Base-by-base conservation (phyloP, 2,329 filamentous ascomycete genomes). In the Leptodontidium sp. region DNA sequence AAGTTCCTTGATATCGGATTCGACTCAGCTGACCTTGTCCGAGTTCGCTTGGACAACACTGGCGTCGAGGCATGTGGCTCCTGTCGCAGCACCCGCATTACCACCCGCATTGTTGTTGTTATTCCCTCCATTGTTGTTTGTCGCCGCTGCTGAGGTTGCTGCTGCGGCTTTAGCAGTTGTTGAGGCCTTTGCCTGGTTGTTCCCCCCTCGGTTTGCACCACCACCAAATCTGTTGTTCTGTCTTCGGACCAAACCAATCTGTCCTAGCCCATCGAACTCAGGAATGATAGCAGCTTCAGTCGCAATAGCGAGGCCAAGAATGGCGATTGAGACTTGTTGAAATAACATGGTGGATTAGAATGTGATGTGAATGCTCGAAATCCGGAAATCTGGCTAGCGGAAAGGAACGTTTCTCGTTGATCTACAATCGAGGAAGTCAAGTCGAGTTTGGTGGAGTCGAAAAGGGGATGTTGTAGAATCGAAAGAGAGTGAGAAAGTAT, bases 61-160 rank as follows among this genome's bases (percentile, higher is more conserved):
- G 15, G 79, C 71, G 38, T 81, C 72, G 47, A 89, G 78, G 63
- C 80, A 82, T 47, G 76, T 79, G 61, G 77, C 77, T 35, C 71
- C 77, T 6, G 67, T 72, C 17, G 59, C 61, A 1, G 59, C 61
- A 35, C 49, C 49, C 7, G n/a, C 49, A 14, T 52, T 52, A 4
- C 21, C 21, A 1, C 52, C 52, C 29, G 24, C 66, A 4, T 61
- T 52, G 9, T 50, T 52, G 29, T 32, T 32, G 29, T 32, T 32
- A 32, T 32, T 32, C n/a, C 50, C 58, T 15, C 55, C 40, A 17
- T 43, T 43, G 11, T 50, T 50, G 47, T 50, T 50, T 12, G 29
- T 32, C 29, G 29, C 29, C 29, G 29, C 29, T 6, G 29, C 29
- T 6, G 29, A 32, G 29, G 29, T 32, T 32, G 29, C 29, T 32